These are phyloP conservation scores for Pichia deserticola DNA, from an alignment of 805 yeast species.

Conservation along the genomic window DNA sequence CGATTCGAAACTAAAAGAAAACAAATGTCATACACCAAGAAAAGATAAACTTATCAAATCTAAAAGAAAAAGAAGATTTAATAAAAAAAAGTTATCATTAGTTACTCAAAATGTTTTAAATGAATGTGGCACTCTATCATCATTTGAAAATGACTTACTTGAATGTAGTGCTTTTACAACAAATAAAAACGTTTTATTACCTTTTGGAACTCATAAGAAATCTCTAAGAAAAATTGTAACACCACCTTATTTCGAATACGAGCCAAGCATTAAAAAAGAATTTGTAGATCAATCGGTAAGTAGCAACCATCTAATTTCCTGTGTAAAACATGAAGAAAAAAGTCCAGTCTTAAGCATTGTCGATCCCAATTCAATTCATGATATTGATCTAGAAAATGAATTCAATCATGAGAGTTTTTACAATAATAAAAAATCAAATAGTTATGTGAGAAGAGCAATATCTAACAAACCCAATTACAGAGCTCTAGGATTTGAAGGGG, in stretches of 20 bases:
- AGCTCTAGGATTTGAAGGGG: background rate
- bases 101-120: background rate
- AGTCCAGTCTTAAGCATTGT: no score
- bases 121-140: background rate
- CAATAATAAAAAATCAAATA: background rate
- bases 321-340: no score
- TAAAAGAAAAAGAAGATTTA: no score
- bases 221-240: background rate
- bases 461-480: background rate
- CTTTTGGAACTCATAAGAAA: background rate
- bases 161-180: background rate
- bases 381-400: background rate
- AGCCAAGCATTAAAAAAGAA: no score
- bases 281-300: no score
- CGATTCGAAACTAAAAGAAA: background rate
- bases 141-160: constrained; percentile 1
- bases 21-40: no score
- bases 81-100: background rate
- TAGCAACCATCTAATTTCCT: no score
- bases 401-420: background rate
- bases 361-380: background rate
- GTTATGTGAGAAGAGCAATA: background rate
- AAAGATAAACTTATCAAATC: no score
- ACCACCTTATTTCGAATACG: background rate
- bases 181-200: background rate